phyloP scores from a whole-genome alignment of 805 yeast species.

The Maudiozyma bulderi region DNA sequence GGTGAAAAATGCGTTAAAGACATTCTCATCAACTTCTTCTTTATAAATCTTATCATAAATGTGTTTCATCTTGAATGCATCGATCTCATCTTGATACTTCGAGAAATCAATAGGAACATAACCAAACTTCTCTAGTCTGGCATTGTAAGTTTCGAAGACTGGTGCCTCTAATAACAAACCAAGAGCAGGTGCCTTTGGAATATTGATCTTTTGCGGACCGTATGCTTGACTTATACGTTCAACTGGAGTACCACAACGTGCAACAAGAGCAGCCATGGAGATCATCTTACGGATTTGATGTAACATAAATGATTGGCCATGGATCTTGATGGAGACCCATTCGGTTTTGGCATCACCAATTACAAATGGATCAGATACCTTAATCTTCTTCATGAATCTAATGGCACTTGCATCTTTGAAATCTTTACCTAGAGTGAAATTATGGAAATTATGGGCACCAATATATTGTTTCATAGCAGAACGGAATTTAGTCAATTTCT shows the following conservation, averaged over 20 bases:
- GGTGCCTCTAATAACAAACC: conserved; percentile 88
- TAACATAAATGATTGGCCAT: conserved; percentile 96
- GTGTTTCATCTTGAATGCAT: conserved; percentile 73
- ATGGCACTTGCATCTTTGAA: conserved; percentile 79
- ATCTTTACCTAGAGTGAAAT: conserved; percentile 72
- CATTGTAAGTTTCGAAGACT: conserved; percentile 78
- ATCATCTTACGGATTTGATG: conserved; percentile 98
- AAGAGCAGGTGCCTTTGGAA: conserved; percentile 96
- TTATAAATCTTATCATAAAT: conserved; percentile 88
- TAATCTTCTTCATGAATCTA: conserved; percentile 70
- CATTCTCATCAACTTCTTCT: conserved; percentile 82
- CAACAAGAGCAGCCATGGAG: conserved; percentile 80
- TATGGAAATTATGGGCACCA: conserved; percentile 90
- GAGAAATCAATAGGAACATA: conserved; percentile 65
- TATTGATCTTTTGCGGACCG: conserved; percentile 62
- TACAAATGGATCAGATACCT: conserved; percentile 80
- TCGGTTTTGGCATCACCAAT: conserved; percentile 88
- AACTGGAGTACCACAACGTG: conserved; percentile 78
- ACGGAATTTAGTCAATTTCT: conserved; percentile 54
- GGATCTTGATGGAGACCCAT: conserved; percentile 92
- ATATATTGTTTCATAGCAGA: conserved; percentile 61
- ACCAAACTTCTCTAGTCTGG: conserved; percentile 61
- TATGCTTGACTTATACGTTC: conserved; percentile 72
- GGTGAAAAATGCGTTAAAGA: conserved; percentile 82
- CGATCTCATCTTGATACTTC: conserved; percentile 59